These are phyloP conservation scores for Globisporangium splendens DNA, from an alignment of 352 stramenopile genomes.

Conservation along the genomic window DNA sequence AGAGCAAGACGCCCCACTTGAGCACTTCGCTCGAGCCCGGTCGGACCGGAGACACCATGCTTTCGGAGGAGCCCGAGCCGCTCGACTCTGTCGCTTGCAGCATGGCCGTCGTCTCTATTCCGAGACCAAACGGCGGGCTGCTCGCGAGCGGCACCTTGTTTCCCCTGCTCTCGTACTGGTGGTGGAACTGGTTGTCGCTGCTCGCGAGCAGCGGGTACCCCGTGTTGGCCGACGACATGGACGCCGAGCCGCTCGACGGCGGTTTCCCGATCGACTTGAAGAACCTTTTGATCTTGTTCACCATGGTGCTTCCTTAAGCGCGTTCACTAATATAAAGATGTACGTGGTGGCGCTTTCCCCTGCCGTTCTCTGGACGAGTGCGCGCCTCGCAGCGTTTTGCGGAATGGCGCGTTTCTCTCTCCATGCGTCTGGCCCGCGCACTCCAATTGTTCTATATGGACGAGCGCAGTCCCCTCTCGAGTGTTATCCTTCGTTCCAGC, in stretches of 20 bases:
- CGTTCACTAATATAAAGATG: no score
- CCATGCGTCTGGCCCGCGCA: no score
- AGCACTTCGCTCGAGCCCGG: conserved; percentile 9
- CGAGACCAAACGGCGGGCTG: conserved; percentile 1
- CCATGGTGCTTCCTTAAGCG: conserved; percentile 19
- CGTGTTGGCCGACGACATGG: not conserved
- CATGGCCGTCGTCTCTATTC: not conserved
- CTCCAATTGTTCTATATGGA: no score
- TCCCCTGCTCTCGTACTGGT: conserved; percentile 6
- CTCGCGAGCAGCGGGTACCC: conserved; percentile 11
- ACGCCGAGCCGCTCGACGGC: conserved; percentile 12
- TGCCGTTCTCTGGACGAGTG: no score
- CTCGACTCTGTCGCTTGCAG: conserved; percentile 2
- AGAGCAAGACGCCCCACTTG: conserved; percentile 32
- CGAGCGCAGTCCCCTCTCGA: no score
- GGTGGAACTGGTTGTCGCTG: conserved; percentile 19
- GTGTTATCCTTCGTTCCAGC: no score
- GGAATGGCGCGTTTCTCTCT: no score
- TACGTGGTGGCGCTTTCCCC: no score
- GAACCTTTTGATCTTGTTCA: conserved; percentile 51
- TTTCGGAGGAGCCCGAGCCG: conserved; percentile 1
- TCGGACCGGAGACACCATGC: not conserved
- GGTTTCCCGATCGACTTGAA: conserved; percentile 42
- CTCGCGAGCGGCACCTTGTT: conserved; percentile 7
- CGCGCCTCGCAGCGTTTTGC: no score